phyloP scores from a whole-genome alignment of 2,329 filamentous ascomycete species.

The Cercospora sp. region DNA sequence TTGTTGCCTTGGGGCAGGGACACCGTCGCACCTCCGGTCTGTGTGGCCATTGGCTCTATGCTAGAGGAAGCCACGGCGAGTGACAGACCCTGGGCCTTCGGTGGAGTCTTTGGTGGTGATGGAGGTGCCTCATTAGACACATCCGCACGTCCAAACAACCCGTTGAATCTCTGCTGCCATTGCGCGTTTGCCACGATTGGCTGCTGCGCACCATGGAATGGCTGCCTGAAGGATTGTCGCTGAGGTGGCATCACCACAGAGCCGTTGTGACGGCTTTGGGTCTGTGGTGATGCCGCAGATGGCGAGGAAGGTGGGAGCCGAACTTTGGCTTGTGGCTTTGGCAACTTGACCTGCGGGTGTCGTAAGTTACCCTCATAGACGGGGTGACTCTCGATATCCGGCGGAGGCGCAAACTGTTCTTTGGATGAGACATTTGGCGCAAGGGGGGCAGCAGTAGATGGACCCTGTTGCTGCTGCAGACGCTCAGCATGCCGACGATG shows the following conservation, averaged over 20 bases:
- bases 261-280: conserved; percentile 39
- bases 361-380: conserved; percentile 67
- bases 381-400: conserved; percentile 71
- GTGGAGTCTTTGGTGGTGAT: conserved; percentile 42
- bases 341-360: conserved; percentile 69
- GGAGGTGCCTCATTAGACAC: conserved; percentile 45
- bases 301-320: conserved; percentile 68
- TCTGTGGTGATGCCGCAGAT: conserved; percentile 40
- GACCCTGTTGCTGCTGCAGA: conserved; percentile 14
- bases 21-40: conserved; percentile 64
- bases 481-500: conserved; percentile 13
- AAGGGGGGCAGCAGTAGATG: conserved; percentile 27
- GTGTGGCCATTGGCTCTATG: conserved; percentile 66
- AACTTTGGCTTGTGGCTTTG: conserved; percentile 71
- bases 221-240: conserved; percentile 43
- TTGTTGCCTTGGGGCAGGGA: conserved; percentile 57
- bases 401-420: conserved; percentile 58
- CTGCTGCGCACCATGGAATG: conserved; percentile 40
- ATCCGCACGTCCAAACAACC: conserved; percentile 65
- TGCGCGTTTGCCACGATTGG: conserved; percentile 51
- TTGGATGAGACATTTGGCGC: conserved; percentile 27
- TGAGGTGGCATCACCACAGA: conserved; percentile 46
- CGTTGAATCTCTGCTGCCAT: conserved; percentile 86
- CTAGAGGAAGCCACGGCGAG: conserved; percentile 60
- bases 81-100: conserved; percentile 49